Base-by-base conservation (phyloP, 176 grass and related monocot species). In the Pontederia paniculata region DNA sequence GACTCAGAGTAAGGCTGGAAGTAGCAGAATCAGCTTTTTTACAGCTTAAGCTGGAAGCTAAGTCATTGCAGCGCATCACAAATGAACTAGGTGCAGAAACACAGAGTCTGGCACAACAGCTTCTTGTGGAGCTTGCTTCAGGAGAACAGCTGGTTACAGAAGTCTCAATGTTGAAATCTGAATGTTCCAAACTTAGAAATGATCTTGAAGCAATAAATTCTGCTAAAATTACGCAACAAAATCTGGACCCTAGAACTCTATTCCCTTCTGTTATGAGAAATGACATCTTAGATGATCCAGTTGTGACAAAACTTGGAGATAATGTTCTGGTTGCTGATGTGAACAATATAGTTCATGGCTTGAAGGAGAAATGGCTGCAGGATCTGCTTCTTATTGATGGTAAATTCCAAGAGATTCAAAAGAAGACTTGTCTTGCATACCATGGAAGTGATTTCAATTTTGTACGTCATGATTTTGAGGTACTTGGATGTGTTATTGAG, bases 401-500 rank as follows among this genome's bases (percentile, higher is more conserved):
- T 68, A 97, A 97, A 69, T 74, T 97, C 19, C 93, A 76, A 59
- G 86, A 97, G 71, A 88, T 88, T 53, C 78, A 77, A 79, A 89
- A 88, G 44, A 97, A 88, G 73, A 75, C 83, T 67, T 79, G 76
- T 17, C 70, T 81, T 60, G 83, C 83, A 74, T 74, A 86, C 60
- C 70, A 77, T 71, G 79, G 77, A 58, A 80, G 66, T 60, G 91
- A 89, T 68, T 75, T 83, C 84, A 83, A 97, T 74, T 90, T 84
- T 49, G 76, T 94, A 76, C 70, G 67, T 69, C 70, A 76, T 65
- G 88, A 94, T 83, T 69, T 87, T 53, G 86, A 79, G 57, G 77
- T 79, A 58, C 66, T 97, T 74, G 77, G 83, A 66, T 72, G 74
- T 65, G 67, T 83, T 31, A 75, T 97, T 70, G 65, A 85, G 62